These are phyloP conservation scores for Microthlaspi erraticum DNA, from an alignment of 345 rosid genomes.

Conservation along the genomic window DNA sequence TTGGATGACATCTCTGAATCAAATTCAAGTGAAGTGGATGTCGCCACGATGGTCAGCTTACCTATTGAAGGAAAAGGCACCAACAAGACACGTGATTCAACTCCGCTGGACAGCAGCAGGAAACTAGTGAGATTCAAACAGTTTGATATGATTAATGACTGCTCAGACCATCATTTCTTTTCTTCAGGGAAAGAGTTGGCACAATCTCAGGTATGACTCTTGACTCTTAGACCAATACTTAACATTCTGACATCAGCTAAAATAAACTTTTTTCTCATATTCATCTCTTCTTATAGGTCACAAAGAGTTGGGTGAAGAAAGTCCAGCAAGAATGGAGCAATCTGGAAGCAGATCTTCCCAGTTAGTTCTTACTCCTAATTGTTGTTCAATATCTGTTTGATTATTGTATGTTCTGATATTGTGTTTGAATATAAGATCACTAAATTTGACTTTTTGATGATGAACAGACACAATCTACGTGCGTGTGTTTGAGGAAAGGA, in stretches of 20 bases:
- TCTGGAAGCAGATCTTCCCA: constrained; percentile 76
- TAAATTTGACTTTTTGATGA: constrained; percentile 9
- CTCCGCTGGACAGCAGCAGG: constrained; percentile 27
- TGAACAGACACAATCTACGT: constrained; percentile 78
- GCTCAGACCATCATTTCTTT: constrained; percentile 84
- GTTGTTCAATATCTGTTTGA: constrained; percentile 1
- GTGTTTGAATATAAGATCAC: background rate
- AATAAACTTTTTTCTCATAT: constrained; percentile 10
- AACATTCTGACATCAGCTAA: constrained; percentile 17
- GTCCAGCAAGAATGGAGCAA: constrained; percentile 93
- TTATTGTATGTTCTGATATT: constrained; percentile 14
- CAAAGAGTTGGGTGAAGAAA: constrained; percentile 79
- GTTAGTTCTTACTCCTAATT: constrained; percentile 49
- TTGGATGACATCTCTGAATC: constrained; percentile 46
- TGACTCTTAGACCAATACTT: constrained; percentile 13
- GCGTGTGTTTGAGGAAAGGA: constrained; percentile 82
- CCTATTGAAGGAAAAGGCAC: constrained; percentile 46
- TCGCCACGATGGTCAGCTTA: constrained; percentile 26
- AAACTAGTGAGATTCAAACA: constrained; percentile 49
- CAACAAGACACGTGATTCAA: constrained; percentile 39
- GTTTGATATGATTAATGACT: constrained; percentile 77
- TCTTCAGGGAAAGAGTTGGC: constrained; percentile 50
- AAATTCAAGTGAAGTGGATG: constrained; percentile 45
- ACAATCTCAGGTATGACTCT: constrained; percentile 67
- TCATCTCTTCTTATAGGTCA: constrained; percentile 51